These are phyloP conservation scores for Hordeum vulgare DNA, from an alignment of 176 grass and related monocot species.

Conservation along the genomic window DNA sequence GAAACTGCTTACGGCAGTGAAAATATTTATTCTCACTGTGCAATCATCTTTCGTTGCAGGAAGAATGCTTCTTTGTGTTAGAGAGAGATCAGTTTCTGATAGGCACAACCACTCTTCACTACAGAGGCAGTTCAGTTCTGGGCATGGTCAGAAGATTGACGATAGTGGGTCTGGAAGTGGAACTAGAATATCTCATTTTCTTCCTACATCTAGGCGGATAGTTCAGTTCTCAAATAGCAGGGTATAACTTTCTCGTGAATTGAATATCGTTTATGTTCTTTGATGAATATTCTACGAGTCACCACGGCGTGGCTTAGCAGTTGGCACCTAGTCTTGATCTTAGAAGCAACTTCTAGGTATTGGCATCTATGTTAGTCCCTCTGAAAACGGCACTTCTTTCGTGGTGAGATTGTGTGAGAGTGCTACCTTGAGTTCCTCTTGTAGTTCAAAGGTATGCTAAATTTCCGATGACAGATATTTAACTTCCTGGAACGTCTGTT, in stretches of 20 bases:
- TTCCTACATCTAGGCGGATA: slow-evolving; percentile 85
- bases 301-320: background rate
- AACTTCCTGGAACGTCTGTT: background rate
- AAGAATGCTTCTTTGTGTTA: slow-evolving; percentile 93
- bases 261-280: background rate
- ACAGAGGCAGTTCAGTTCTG: slow-evolving; percentile 90
- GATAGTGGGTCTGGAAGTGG: slow-evolving; percentile 37
- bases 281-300: background rate
- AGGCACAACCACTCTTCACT: slow-evolving; percentile 60
- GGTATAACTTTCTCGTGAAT: slow-evolving; percentile 37
- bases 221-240: slow-evolving; percentile 95
- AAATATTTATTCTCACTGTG: background rate
- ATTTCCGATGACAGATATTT: background rate
- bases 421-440: background rate
- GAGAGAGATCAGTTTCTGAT: slow-evolving; percentile 68
- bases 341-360: background rate
- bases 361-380: background rate
- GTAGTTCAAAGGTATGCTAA: background rate
- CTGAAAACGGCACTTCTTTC: background rate
- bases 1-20: background rate
- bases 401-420: background rate
- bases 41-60: slow-evolving; percentile 28
- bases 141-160: slow-evolving; percentile 60
- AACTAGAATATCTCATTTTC: slow-evolving; percentile 86
- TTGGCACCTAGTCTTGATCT: background rate